A percentile compares a stretch with the other conserved stretches of the same genome.
These are phyloP conservation scores for Juncus effusus DNA, from an alignment of 176 grass and related monocot species.

Conservation along the genomic window DNA sequence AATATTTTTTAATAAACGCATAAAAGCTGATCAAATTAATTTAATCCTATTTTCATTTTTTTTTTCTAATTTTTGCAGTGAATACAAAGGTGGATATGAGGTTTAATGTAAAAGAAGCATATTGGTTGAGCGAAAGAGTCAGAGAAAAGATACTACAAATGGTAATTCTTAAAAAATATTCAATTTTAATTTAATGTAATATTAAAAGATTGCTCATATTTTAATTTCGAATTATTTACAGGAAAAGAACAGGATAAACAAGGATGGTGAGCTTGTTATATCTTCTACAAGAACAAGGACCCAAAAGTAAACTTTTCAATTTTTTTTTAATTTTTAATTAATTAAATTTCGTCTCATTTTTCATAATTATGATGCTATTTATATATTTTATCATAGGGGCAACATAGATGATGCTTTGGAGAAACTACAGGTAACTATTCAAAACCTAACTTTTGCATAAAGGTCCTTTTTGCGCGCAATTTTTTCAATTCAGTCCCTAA, in stretches of 20 bases:
- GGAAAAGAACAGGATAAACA: constrained; percentile 98
- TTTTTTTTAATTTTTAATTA: not conserved
- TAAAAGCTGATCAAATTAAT: not conserved
- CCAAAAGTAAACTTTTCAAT: constrained; percentile 54
- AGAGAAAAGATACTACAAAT: constrained; percentile 76
- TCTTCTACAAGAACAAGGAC: constrained; percentile 97
- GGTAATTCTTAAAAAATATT: constrained; percentile 38
- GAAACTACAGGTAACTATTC: constrained; percentile 72
- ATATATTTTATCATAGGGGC: constrained; percentile 47
- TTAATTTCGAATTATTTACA: constrained; percentile 26
- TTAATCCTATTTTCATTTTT: not conserved
- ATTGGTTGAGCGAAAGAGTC: constrained; percentile 91
- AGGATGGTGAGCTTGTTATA: constrained; percentile 84
- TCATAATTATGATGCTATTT: not conserved
- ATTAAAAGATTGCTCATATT: constrained; percentile 1
- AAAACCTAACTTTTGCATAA: not conserved
- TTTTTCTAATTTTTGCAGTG: constrained; percentile 39
- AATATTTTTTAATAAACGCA: not conserved
- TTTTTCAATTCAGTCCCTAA: not conserved
- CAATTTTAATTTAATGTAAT: constrained; percentile 19
- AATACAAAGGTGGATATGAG: constrained; percentile 98
- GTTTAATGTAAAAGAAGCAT: constrained; percentile 85
- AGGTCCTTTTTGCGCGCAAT: not conserved
- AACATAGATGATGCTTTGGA: constrained; percentile 92
- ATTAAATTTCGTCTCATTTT: not conserved